These are phyloP conservation scores for Blepharisma japonicum DNA, from an alignment of 73 alveolate genomes.

Conservation along the genomic window DNA sequence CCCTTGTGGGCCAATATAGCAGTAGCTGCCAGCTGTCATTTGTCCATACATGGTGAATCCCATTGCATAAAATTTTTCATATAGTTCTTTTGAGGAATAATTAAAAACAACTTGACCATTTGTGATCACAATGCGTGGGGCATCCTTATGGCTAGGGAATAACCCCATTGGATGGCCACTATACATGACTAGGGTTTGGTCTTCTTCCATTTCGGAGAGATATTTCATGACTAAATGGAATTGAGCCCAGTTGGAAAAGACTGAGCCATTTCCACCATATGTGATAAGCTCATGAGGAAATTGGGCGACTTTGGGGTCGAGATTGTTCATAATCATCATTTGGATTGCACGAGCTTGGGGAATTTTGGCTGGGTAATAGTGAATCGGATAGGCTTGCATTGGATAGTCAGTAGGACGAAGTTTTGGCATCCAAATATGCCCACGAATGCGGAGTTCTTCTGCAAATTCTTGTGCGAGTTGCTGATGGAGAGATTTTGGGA, in stretches of 20 bases:
- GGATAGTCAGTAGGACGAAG: conserved; percentile 40
- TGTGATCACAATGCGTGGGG: conserved; percentile 52
- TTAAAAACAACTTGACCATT: conserved; percentile 62
- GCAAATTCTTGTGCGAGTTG: conserved; percentile 34
- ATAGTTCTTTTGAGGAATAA: conserved; percentile 42
- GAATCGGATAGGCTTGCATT: conserved; percentile 45
- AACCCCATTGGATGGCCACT: conserved; percentile 64
- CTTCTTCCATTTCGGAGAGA: conserved; percentile 45
- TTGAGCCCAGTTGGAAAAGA: conserved; percentile 63
- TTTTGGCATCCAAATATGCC: conserved; percentile 59
- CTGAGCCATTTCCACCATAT: conserved; percentile 66
- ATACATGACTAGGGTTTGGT: conserved; percentile 50
- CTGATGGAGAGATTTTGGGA: conserved; percentile 40
- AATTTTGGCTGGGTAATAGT: conserved; percentile 42
- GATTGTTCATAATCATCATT: conserved; percentile 58
- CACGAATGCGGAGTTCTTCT: conserved; percentile 42
- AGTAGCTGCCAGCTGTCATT: conserved; percentile 70
- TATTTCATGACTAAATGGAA: conserved; percentile 47
- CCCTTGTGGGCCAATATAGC: conserved; percentile 64
- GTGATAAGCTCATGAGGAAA: conserved; percentile 60
- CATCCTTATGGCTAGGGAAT: conserved; percentile 44
- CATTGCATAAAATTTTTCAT: conserved; percentile 52
- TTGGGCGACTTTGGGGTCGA: conserved; percentile 57
- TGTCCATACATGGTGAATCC: conserved; percentile 66
- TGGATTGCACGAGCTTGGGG: conserved; percentile 48